A percentile compares a stretch with the other conserved stretches of the same genome.
phyloP scores from a whole-genome alignment of 2,329 filamentous ascomycete genomes.

The Rhynchosporium graminicola region DNA sequence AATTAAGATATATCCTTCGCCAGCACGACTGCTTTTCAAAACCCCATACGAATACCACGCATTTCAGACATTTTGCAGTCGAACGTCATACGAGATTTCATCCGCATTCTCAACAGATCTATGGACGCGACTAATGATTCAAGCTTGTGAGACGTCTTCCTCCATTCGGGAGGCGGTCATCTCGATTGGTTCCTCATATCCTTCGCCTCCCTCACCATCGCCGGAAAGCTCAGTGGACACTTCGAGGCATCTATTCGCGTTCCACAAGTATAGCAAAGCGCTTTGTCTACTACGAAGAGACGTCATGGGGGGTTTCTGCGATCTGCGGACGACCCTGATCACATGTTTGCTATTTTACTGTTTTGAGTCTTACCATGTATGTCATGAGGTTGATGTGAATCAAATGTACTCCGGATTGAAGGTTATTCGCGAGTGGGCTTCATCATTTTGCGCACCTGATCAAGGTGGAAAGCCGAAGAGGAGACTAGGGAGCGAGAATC shows the following conservation, averaged over 20 bases:
- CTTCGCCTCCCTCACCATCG: constrained; percentile 16
- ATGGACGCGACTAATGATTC: constrained; percentile 27
- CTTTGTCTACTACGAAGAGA: constrained; percentile 27
- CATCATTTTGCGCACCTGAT: constrained; percentile 19
- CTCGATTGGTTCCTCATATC: constrained; percentile 24
- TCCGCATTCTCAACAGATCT: constrained; percentile 18
- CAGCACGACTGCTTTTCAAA: constrained; percentile 23
- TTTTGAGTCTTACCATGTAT: constrained; percentile 30
- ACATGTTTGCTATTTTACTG: constrained; percentile 31
- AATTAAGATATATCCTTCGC: constrained; percentile 21
- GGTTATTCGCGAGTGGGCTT: constrained; percentile 28
- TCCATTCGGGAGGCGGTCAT: constrained; percentile 28
- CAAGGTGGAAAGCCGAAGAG: constrained; percentile 12
- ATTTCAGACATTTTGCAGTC: constrained; percentile 27
- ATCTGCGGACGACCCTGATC: constrained; percentile 28
- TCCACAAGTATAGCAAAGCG: constrained; percentile 31
- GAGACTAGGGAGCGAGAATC: constrained; percentile 21
- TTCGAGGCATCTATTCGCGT: constrained; percentile 28
- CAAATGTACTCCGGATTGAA: constrained; percentile 28
- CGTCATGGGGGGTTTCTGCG: constrained; percentile 26
- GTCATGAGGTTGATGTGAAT: constrained; percentile 24
- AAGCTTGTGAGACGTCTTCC: constrained; percentile 27
- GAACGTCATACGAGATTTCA: constrained; percentile 26
- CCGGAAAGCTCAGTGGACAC: constrained; percentile 28
- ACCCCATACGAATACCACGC: constrained; percentile 26